These are phyloP conservation scores for Trichoderma citrinoviride DNA, from an alignment of 2,329 filamentous ascomycete species.

Conservation along the genomic window DNA sequence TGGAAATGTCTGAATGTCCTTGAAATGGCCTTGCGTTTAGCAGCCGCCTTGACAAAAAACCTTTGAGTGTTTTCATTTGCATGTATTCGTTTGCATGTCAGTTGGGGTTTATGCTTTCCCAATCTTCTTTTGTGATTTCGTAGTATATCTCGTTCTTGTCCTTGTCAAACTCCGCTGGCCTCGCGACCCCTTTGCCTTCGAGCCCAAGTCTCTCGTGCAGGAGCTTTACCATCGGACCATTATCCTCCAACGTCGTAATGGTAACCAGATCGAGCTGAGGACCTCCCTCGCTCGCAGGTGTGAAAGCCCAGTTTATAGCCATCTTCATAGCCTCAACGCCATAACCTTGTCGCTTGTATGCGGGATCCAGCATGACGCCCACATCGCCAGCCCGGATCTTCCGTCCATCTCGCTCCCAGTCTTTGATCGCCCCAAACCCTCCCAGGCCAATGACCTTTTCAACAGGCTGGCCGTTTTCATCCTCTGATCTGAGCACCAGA, in stretches of 20 bases:
- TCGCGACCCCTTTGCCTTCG: slow-evolving; percentile 22
- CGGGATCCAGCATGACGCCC: slow-evolving; percentile 30
- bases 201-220: slow-evolving; percentile 29
- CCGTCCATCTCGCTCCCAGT: slow-evolving; percentile 23
- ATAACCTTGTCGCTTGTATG: slow-evolving; percentile 20
- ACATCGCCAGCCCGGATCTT: slow-evolving; percentile 30
- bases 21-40: too few species aligned
- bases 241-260: slow-evolving; percentile 20
- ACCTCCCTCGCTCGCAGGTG: slow-evolving; percentile 25
- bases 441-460: slow-evolving; percentile 29
- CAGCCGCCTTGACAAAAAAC: too few species aligned
- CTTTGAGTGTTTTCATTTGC: too few species aligned
- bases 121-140: slow-evolving; percentile 27
- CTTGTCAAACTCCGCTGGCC: slow-evolving; percentile 23
- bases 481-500: slow-evolving; percentile 23
- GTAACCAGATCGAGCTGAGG: slow-evolving; percentile 31
- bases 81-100: neutral
- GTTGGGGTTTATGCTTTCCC: slow-evolving; percentile 2
- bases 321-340: slow-evolving; percentile 20
- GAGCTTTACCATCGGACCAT: slow-evolving; percentile 23
- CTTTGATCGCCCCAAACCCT: slow-evolving; percentile 33
- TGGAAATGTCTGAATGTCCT: too few species aligned
- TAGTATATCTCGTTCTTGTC: slow-evolving; percentile 29
- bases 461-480: neutral
- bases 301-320: slow-evolving; percentile 32